Base-by-base conservation (phyloP, 768 basidiomycete genomes). In the Boletus fagicola region DNA sequence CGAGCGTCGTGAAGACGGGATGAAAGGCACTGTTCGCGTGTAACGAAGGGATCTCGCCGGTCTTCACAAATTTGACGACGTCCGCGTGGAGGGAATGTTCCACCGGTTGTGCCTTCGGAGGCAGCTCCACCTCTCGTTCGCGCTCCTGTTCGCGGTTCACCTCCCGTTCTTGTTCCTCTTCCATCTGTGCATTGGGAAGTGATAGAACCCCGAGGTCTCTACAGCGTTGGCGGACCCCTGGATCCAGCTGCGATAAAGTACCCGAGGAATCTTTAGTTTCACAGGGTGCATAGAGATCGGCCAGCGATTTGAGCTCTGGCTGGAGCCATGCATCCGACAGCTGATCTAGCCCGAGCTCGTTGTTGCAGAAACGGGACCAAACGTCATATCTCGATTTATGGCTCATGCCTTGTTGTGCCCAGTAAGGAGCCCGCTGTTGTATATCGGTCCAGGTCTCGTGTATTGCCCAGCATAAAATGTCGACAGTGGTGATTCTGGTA, bases 111-210 rank as follows among this genome's bases (percentile, higher is more conserved):
- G 30, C 30, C 30, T 30, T 30, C 8, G 30, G 30, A 30, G 30
- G 30, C 2, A 30, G 9, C 30, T 30, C 31, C 31, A 31, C 31
- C 11, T 31, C 31, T 31, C 31, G 31, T 31, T 31, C 31, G 31
- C 31, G 31, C 31, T 31, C 31, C 11, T 11, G 31, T 6, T 31
- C 31, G 31, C 31, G 31, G 1, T 58, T 61, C 2, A 80, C 69
- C 54, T 80, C 78, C 45, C 78, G 64, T 62, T 80, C 80, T 51
- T 77, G 77, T 48, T 79, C 77, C 54, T 81, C 78, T 22, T 73
- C 72, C 56, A 77, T 51, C 15, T 50, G 58, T 20, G 48, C 55
- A 30, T 63, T 53, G 1, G 56, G 61, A 13, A 51, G 31, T 1
- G 56, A 51, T 5, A 45, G 9, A 22, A 63, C n/a, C 0, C 65